Base-by-base conservation (phyloP, 2,329 filamentous ascomycete genomes). In the Alternaria hordeiaustralica region DNA sequence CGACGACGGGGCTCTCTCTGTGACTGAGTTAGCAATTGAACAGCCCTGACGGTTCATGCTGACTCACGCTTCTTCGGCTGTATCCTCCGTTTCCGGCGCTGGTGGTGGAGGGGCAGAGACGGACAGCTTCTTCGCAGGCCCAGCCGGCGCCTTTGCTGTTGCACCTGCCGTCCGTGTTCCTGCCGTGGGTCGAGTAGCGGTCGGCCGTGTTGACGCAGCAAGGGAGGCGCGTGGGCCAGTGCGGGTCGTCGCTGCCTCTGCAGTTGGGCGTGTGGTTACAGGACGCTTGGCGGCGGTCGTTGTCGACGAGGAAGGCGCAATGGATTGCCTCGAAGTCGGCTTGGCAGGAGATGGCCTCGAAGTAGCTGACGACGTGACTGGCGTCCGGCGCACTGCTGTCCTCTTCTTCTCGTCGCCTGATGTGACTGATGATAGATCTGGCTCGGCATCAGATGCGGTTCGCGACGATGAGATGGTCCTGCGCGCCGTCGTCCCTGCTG, bases 391-490 rank as follows among this genome's bases (percentile, higher is more conserved):
- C 49, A 67, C 69, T 9, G 74, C 41, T 4, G 75, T 67, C 62
- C 73, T 77, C 71, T 71, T 78, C 67, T 75, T 78, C 69, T 79
- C 77, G 45, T 79, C 77, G 2, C 76, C 77, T 5, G 77, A 79
- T 6, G 76, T 77, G 30, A 79, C 62, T 15, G 77, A 77, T 5
- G 75, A 69, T 11, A 77, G 59, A 10, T 78, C 77, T 56, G 75
- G 75, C 64, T 79, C 77, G 3, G 70, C 73, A 63, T 79, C 76
- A 3, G 73, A 67, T 1, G 69, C 60, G 8, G 71, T 55, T 41
- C 69, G 74, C 41, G 74, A 67, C 3, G 70, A 63, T 60, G 71
- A 49, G 6, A 68, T 67, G 1, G 74, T 64, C 51, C 75, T 69
- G 25, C 76, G 62, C 21, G 68, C 72, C 3, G 68, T 56, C 11